Percentiles rank a stretch among this genome's conserved stretches.
These are phyloP conservation scores for Fagus crenata DNA, from an alignment of 306 rosid species.

Conservation along the genomic window DNA sequence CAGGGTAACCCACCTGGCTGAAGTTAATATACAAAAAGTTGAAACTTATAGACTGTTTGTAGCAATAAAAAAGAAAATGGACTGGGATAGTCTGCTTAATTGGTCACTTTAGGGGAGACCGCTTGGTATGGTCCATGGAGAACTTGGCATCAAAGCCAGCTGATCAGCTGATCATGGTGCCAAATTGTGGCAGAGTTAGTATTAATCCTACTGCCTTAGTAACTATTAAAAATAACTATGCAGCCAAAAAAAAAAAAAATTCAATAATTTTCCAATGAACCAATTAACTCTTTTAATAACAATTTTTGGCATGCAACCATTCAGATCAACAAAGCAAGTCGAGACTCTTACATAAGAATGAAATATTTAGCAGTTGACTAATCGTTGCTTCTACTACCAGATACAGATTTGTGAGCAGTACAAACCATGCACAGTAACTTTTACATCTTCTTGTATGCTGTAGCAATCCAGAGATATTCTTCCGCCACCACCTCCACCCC, in stretches of 20 bases:
- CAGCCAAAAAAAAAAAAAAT: constrained; percentile 14
- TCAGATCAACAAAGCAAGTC: constrained; percentile 27
- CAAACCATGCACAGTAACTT: constrained; percentile 81
- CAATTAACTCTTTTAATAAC: constrained; percentile 4
- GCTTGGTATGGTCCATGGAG: neutral
- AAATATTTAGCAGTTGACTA: constrained; percentile 24
- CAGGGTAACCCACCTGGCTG: neutral
- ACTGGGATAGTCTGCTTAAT: neutral
- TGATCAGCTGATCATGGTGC: neutral
- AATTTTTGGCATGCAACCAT: constrained; percentile 22
- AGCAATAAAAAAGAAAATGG: neutral
- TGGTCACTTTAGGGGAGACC: neutral
- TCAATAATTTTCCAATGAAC: neutral
- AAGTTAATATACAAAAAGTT: neutral
- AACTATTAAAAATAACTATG: constrained; percentile 12
- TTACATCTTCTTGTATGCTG: constrained; percentile 93
- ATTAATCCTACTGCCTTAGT: neutral
- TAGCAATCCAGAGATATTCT: constrained; percentile 95
- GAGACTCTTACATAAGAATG: constrained; percentile 29
- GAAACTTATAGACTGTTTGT: neutral
- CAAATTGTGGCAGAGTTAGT: neutral
- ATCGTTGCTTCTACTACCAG: constrained; percentile 23
- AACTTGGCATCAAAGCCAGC: neutral
- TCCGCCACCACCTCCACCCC: constrained; percentile 99
- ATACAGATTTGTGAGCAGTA: constrained; percentile 31